phyloP scores from a whole-genome alignment of 1,284 basidiomycete genomes.

The Rhodotorula sp. region DNA sequence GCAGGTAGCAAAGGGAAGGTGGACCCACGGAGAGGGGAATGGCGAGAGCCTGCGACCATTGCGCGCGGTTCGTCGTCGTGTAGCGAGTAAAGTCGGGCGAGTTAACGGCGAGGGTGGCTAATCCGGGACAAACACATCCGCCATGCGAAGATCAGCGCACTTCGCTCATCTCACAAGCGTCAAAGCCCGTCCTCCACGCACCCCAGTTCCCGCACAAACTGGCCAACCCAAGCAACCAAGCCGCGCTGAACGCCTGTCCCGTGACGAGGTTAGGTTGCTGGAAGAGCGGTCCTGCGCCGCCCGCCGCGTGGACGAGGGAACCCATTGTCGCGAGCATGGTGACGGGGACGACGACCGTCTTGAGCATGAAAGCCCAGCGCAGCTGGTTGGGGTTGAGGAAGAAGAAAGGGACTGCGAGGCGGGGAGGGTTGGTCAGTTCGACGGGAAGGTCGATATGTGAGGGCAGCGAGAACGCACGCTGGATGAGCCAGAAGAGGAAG shows the following conservation, averaged over 20 bases:
- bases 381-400: conserved; percentile 72
- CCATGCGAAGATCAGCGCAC: background rate
- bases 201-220: conserved; percentile 22
- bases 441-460: too few relatives aligned
- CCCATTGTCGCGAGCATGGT: conserved; percentile 48
- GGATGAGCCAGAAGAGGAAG: conserved; percentile 72
- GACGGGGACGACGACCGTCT: conserved; percentile 56
- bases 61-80: conserved; percentile 35
- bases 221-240: conserved; percentile 21
- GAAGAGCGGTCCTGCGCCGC: conserved; percentile 27
- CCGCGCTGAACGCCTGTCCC: conserved; percentile 13
- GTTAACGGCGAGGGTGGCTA: conserved; percentile 1
- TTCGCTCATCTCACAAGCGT: background rate
- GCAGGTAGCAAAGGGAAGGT: background rate
- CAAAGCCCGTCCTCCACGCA: background rate
- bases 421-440: conserved; percentile 43
- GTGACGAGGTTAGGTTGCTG: conserved; percentile 7
- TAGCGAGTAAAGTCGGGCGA: conserved; percentile 29
- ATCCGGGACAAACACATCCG: too few relatives aligned
- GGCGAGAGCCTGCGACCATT: conserved; percentile 22
- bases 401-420: conserved; percentile 63
- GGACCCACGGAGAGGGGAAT: conserved; percentile 14
- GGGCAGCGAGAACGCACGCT: background rate
- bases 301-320: conserved; percentile 20
- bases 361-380: conserved; percentile 65